phyloP scores from a whole-genome alignment of 73 alveolate species.

The Tetrahymena borealis region DNA sequence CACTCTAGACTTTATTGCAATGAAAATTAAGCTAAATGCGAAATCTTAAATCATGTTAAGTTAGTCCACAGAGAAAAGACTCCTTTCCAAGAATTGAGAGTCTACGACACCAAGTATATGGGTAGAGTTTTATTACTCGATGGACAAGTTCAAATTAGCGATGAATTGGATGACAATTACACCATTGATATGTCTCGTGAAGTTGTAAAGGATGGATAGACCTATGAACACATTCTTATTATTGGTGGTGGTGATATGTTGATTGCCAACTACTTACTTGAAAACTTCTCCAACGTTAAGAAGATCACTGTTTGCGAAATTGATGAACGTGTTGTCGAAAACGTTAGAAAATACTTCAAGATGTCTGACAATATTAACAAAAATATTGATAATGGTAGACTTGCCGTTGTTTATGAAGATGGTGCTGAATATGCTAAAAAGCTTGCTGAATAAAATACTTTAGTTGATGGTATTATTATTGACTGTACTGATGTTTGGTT shows the following conservation, averaged over 20 bases:
- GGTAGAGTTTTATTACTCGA: conserved; percentile 9
- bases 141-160: not conserved
- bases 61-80: conserved; percentile 20
- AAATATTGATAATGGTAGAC: conserved; percentile 11
- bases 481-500: conserved; percentile 12
- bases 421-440: conserved; percentile 11
- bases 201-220: not conserved
- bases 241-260: conserved; percentile 22
- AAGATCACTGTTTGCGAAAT: not conserved
- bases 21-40: not conserved
- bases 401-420: not conserved
- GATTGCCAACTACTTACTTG: conserved; percentile 8
- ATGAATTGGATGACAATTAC: not conserved
- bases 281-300: not conserved
- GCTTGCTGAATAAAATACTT: not conserved
- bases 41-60: conserved; percentile 1
- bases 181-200: not conserved
- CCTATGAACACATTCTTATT: conserved; percentile 1
- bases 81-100: conserved; percentile 7
- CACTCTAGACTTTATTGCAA: not conserved
- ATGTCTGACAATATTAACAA: not conserved
- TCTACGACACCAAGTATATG: not conserved
- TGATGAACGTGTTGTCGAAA: conserved; percentile 12
- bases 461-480: not conserved
- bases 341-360: conserved; percentile 12